Evolutionary conservation across 2,329 filamentous ascomycete genomes (phyloP), one percentile per base, ranked within the genome.

Genomic region (Mariannaea elegans): DNA sequence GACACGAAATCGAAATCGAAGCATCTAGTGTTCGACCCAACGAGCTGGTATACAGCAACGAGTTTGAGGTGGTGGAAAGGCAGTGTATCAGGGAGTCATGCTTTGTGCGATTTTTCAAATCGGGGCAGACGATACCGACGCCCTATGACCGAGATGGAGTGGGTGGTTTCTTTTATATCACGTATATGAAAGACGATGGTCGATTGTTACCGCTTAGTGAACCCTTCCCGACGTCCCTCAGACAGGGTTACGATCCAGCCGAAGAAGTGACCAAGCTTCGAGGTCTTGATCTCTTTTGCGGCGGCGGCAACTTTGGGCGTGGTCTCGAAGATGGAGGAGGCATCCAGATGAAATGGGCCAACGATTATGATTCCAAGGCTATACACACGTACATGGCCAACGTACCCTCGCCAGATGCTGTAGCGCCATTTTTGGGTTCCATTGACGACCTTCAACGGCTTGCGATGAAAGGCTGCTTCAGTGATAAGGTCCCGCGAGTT

Each of bases 371-470:
- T 56, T 65, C 76, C 1, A 76, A 80, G 5, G 90, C 92, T 0
- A 83, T 94, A 0, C 88, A 92, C 50, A 91, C 90, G 0, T 92
- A 93, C 63, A 85, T 87, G 74, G 91, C 90, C 0, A 95, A 95
- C 56, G 72, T 79, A 0, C 69, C 76, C 1, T 55, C 79, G 2
- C 70, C 52, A 51, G 71, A 77, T 0, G 65, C 71, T 0, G 75
- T 86, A 0, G 74, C 82, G 9, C 82, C 90, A 0, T 94, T 87
- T 65, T 81, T 86, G 1, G 91, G 91, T 0, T 94, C 90, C 0
- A 87, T 94, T 1, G 89, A 94, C 65, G 86, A 90, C 56, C 80
- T 90, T 13, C 79, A 94, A 0, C 71, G 73, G 1, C 73, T 79
- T 16, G 86, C 85, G 0, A 77, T 93, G 1, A 55, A 75, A 3